Evolutionary conservation across 1,284 basidiomycete genomes (phyloP).

Genomic region (Hymenochaete sp.): DNA sequence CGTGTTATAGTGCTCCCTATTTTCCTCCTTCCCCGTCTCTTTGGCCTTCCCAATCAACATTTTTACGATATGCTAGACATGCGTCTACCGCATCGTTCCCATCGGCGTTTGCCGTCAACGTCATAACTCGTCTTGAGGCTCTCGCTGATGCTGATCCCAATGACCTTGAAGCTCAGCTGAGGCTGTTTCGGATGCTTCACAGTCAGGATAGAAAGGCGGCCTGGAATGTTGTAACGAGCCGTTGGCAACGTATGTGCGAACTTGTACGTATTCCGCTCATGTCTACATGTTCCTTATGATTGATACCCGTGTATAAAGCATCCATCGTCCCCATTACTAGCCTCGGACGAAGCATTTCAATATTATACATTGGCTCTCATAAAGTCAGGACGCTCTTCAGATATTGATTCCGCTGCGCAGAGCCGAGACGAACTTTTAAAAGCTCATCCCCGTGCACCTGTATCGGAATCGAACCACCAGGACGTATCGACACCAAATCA

Average conservation of each 20-base stretch:
- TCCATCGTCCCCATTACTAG: constrained; percentile 53
- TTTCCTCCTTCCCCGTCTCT: constrained; percentile 6
- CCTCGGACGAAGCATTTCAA: constrained; percentile 61
- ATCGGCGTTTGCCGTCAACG: constrained; percentile 18
- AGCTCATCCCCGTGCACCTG: constrained; percentile 22
- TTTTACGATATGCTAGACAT: constrained; percentile 5
- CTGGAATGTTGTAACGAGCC: constrained; percentile 59
- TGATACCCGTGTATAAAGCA: constrained; percentile 26
- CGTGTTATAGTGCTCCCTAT: constrained; percentile 3
- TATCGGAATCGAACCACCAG: constrained; percentile 5
- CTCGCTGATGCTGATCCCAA: constrained; percentile 64
- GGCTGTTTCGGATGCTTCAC: constrained; percentile 57
- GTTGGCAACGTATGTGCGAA: constrained; percentile 76
- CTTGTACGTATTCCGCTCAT: constrained; percentile 45
- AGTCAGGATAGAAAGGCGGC: constrained; percentile 57
- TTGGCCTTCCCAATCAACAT: not conserved
- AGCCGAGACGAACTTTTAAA: constrained; percentile 53
- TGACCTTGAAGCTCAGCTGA: constrained; percentile 58
- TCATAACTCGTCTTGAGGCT: constrained; percentile 62
- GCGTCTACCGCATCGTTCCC: constrained; percentile 3
- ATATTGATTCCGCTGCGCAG: constrained; percentile 55
- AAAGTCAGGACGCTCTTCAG: constrained; percentile 46
- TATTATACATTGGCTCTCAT: constrained; percentile 62
- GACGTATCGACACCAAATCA: not conserved
- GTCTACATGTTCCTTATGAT: not conserved